These are phyloP conservation scores for Neocucurbitaria cava DNA, from an alignment of 2,329 filamentous ascomycete genomes.

Conservation along the genomic window DNA sequence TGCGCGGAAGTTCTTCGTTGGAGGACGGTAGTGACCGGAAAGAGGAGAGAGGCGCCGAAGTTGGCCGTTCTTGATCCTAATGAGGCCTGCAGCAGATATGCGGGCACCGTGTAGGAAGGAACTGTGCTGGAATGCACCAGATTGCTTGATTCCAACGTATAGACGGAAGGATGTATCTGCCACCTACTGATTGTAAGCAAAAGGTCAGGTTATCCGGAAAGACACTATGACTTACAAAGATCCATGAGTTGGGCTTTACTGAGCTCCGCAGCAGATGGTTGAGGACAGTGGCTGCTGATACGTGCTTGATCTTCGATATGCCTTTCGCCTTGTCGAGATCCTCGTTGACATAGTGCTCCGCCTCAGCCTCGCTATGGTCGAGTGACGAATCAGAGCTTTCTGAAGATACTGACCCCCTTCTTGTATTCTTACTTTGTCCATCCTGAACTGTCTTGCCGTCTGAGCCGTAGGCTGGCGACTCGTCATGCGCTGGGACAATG, in stretches of 20 bases:
- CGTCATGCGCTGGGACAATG: constrained; percentile 54
- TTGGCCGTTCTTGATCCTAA: constrained; percentile 83
- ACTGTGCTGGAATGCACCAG: constrained; percentile 87
- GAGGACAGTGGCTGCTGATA: constrained; percentile 75
- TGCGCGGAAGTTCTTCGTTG: constrained; percentile 80
- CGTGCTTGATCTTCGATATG: constrained; percentile 67
- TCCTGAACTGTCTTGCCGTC: constrained; percentile 30
- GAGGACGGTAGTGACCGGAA: constrained; percentile 82
- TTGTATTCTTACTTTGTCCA: constrained; percentile 30
- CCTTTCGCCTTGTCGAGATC: constrained; percentile 68
- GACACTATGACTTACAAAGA: constrained; percentile 66
- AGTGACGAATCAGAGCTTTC: constrained; percentile 44
- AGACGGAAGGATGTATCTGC: constrained; percentile 84
- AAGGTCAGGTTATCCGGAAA: too few species aligned
- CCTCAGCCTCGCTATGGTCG: constrained; percentile 65
- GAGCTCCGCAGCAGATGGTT: constrained; percentile 80
- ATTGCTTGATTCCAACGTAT: constrained; percentile 89
- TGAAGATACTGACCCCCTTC: constrained; percentile 33
- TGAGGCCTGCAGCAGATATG: constrained; percentile 81
- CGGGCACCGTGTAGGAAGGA: constrained; percentile 85
- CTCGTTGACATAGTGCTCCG: constrained; percentile 70
- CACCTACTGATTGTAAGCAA: constrained; percentile 47
- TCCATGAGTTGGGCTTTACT: constrained; percentile 89
- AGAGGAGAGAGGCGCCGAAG: constrained; percentile 74
- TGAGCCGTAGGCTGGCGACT: constrained; percentile 51